Conservation (phyloP, 179 eudicot genomes). For the Beta corolliflora region DNA sequence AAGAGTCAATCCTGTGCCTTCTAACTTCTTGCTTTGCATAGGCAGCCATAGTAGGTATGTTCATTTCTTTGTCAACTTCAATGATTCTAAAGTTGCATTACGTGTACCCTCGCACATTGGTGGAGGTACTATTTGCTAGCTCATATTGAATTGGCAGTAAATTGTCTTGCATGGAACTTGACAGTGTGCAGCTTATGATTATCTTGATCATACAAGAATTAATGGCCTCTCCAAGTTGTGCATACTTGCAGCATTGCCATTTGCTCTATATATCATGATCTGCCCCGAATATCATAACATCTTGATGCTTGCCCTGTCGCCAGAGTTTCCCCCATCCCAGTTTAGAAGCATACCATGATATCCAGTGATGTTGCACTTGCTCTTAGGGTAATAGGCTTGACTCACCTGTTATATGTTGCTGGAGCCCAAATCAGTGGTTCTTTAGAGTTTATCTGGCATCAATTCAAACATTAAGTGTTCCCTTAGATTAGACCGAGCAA, state of each 20-base stretch:
- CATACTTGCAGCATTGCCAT: background rate
- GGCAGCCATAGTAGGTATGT: no score
- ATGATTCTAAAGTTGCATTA: no score
- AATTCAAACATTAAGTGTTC: background rate
- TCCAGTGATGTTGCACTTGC: background rate
- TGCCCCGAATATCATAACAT: background rate
- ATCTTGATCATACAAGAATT: background rate
- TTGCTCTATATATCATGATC: background rate
- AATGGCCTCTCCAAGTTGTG: background rate
- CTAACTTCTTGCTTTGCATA: no score
- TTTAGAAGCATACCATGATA: background rate
- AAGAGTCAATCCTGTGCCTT: no score
- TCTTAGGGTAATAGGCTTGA: background rate
- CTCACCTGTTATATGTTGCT: background rate
- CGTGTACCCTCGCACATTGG: no score
- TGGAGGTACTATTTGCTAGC: no score
- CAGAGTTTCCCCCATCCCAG: background rate
- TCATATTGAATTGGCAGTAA: no score
- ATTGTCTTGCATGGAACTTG: background rate
- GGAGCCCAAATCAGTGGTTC: background rate
- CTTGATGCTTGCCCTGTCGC: background rate
- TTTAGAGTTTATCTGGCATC: background rate
- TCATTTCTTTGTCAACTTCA: no score
- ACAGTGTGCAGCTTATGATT: background rate
- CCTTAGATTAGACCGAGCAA: background rate